Evolutionary conservation across 441 rosid species (phyloP).

Genomic region (Sinapis alba): DNA sequence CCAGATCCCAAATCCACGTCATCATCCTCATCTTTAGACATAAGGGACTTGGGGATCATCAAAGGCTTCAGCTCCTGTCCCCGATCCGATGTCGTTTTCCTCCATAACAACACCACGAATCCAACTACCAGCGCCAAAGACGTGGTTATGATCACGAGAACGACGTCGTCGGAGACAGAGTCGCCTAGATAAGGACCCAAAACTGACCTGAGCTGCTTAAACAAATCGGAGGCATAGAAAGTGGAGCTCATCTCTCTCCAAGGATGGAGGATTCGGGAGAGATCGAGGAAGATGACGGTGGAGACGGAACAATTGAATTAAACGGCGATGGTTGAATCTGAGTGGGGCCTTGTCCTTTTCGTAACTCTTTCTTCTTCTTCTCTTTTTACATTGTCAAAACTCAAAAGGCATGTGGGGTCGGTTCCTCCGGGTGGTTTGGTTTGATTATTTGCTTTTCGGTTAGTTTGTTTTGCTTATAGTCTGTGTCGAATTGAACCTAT

Average conservation of each 20-base stretch:
- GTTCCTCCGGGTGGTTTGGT: not conserved
- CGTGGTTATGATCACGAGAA: slow-evolving; percentile 55
- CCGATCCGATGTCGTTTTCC: slow-evolving; percentile 60
- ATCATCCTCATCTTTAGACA: slow-evolving; percentile 48
- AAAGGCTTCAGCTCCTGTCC: slow-evolving; percentile 48
- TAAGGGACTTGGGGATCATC: slow-evolving; percentile 53
- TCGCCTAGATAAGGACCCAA: slow-evolving; percentile 43
- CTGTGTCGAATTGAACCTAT: too few species aligned
- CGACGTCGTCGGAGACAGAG: slow-evolving; percentile 49
- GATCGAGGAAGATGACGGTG: slow-evolving; percentile 6
- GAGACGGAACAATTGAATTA: not conserved
- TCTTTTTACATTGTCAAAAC: not conserved
- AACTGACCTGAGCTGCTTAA: slow-evolving; percentile 57
- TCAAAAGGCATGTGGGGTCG: not conserved
- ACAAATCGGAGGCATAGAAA: slow-evolving; percentile 43
- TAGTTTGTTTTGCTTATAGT: not conserved
- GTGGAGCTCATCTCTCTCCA: slow-evolving; percentile 48
- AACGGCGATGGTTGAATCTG: slow-evolving; percentile 33
- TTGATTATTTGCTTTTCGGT: not conserved
- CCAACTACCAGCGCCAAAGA: slow-evolving; percentile 64
- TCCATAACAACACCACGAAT: slow-evolving; percentile 55
- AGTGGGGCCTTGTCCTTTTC: slow-evolving; percentile 22
- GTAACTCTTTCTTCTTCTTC: not conserved
- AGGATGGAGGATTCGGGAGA: slow-evolving; percentile 19
- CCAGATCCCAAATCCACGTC: slow-evolving; percentile 47